Evolutionary conservation across 768 basidiomycete genomes (phyloP).

Genomic region (Hericium alpestre): DNA sequence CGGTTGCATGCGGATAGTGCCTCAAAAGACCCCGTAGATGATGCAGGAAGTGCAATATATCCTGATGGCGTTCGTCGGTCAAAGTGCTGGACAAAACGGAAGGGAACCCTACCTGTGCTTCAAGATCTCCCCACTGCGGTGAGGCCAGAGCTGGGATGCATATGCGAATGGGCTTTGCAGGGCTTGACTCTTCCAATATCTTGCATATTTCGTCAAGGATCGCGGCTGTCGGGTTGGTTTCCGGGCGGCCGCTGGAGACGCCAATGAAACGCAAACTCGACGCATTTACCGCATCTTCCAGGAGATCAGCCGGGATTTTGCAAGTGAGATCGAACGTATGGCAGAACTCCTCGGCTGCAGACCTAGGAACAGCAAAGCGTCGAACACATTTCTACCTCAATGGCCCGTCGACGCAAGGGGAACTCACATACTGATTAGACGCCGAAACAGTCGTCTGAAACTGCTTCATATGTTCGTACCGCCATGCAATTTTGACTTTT

Average conservation of each 20-base stretch:
- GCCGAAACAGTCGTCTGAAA: conserved; percentile 75
- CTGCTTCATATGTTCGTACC: conserved; percentile 88
- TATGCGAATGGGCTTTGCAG: conserved; percentile 8
- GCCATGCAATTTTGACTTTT: conserved; percentile 92
- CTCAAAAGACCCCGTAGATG: conserved; percentile 52
- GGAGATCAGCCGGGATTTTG: conserved; percentile 34
- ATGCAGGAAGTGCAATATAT: conserved; percentile 64
- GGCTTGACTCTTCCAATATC: conserved; percentile 14
- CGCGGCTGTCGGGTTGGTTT: conserved; percentile 2
- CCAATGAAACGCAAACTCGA: background rate
- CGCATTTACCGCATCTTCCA: no score
- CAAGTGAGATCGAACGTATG: conserved; percentile 62
- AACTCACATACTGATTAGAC: conserved; percentile 37
- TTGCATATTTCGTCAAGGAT: conserved; percentile 24
- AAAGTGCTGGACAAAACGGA: background rate
- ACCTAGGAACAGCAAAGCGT: conserved; percentile 4
- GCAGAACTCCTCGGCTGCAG: conserved; percentile 46
- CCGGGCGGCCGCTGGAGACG: background rate
- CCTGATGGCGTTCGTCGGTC: conserved; percentile 28
- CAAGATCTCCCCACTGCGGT: conserved; percentile 58
- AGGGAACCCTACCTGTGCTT: conserved; percentile 36
- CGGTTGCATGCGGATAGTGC: conserved; percentile 48
- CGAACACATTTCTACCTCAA: conserved; percentile 2
- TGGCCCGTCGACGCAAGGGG: background rate
- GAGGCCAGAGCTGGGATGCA: conserved; percentile 18